Conservation (phyloP, 441 rosid genomes). For the Aleurites moluccanus region DNA sequence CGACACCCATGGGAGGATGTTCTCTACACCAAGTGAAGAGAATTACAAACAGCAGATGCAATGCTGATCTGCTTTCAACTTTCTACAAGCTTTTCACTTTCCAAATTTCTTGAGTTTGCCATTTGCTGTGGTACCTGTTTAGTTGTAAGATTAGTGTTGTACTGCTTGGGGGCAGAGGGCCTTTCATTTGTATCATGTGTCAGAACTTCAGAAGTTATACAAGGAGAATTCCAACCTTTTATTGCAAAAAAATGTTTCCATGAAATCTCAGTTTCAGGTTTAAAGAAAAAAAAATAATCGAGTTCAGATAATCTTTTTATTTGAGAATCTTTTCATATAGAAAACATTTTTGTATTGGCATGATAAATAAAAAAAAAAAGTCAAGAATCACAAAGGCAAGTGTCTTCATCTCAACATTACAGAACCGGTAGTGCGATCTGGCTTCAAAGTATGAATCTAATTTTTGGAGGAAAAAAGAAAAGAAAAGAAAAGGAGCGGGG, state of each 20-base stretch:
- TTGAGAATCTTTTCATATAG: too few species aligned
- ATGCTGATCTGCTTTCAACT: conserved; percentile 7
- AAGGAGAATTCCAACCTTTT: too few species aligned
- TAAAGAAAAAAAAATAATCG: too few species aligned
- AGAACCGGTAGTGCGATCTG: too few species aligned
- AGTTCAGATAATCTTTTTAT: too few species aligned
- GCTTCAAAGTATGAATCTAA: not conserved
- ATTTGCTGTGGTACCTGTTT: too few species aligned
- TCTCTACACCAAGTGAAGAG: conserved; percentile 76
- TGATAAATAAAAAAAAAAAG: too few species aligned
- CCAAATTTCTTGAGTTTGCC: conserved; percentile 19
- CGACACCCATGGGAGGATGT: conserved; percentile 95
- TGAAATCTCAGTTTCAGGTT: too few species aligned
- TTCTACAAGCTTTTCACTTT: not conserved
- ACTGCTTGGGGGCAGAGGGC: conserved; percentile 1
- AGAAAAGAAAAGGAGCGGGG: not conserved
- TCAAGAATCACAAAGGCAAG: too few species aligned
- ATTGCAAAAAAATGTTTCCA: too few species aligned
- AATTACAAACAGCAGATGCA: conserved; percentile 14
- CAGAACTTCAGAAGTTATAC: conserved; percentile 14
- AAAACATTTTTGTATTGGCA: too few species aligned
- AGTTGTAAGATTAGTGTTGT: conserved; percentile 35
- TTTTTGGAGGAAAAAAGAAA: not conserved
- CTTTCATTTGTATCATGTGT: conserved; percentile 29
- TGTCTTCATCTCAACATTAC: too few species aligned